phyloP scores from a whole-genome alignment of 2,329 filamentous ascomycete species.

The Xylaria sp. region DNA sequence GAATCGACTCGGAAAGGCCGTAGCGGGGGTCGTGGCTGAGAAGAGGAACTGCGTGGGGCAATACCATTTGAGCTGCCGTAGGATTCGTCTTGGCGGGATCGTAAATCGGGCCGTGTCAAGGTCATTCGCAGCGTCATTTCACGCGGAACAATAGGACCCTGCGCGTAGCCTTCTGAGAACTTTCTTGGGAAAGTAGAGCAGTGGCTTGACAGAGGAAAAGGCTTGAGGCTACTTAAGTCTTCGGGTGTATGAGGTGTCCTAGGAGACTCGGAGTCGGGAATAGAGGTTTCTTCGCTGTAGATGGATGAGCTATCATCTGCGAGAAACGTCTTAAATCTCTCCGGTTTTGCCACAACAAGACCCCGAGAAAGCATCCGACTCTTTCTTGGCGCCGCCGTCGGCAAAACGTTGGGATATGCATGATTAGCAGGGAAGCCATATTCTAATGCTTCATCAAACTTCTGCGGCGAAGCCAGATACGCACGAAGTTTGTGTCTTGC shows the following conservation, averaged over 20 bases:
- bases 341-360: slow-evolving; percentile 45
- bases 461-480: slow-evolving; percentile 87
- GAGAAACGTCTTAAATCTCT: slow-evolving; percentile 53
- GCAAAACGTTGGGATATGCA: slow-evolving; percentile 42
- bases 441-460: slow-evolving; percentile 93
- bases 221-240: slow-evolving; percentile 40
- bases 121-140: slow-evolving; percentile 99
- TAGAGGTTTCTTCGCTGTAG: slow-evolving; percentile 61
- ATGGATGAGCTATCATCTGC: slow-evolving; percentile 60
- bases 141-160: slow-evolving; percentile 64
- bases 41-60: slow-evolving; percentile 40
- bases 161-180: slow-evolving; percentile 52
- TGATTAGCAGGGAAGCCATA: slow-evolving; percentile 83
- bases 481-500: slow-evolving; percentile 84
- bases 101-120: slow-evolving; percentile 84
- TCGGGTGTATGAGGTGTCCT: slow-evolving; percentile 59
- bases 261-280: slow-evolving; percentile 64
- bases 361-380: slow-evolving; percentile 31
- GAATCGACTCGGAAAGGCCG: slow-evolving; percentile 42
- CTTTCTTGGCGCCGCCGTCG: slow-evolving; percentile 39
- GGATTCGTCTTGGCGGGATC: slow-evolving; percentile 73
- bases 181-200: slow-evolving; percentile 36
- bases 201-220: slow-evolving; percentile 35
- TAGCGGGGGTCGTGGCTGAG: slow-evolving; percentile 33
- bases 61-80: slow-evolving; percentile 68